Conservation (phyloP, 768 basidiomycete genomes). For the Pholiota conissans region DNA sequence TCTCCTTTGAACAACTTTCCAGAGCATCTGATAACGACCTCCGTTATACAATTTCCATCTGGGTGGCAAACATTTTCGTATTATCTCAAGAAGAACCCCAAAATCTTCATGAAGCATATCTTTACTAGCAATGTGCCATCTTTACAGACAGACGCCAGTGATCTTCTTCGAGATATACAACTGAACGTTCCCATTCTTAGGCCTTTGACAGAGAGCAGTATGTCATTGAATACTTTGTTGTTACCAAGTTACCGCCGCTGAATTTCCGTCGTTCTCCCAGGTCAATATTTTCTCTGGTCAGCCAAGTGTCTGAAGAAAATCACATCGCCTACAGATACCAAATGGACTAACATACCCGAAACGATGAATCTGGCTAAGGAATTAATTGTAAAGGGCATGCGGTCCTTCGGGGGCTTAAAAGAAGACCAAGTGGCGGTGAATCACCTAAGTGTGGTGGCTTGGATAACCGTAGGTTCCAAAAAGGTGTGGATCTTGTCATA, state of each 20-base stretch:
- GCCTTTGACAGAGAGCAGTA: conserved; percentile 27
- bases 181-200: conserved; percentile 29
- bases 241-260: neutral
- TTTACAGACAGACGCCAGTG: conserved; percentile 39
- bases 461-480: conserved; percentile 39
- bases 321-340: conserved; percentile 2
- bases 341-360: conserved; percentile 24
- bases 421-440: conserved; percentile 28
- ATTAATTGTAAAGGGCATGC: conserved; percentile 29
- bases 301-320: conserved; percentile 7
- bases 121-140: conserved; percentile 47
- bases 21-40: conserved; percentile 10
- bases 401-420: conserved; percentile 33
- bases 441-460: conserved; percentile 38
- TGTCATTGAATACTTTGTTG: conserved; percentile 6
- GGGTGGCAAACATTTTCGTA: conserved; percentile 37
- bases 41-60: conserved; percentile 22
- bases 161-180: conserved; percentile 41
- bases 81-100: conserved; percentile 14
- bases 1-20: conserved; percentile 33
- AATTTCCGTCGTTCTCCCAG: conserved; percentile 15
- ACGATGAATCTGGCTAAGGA: conserved; percentile 27
- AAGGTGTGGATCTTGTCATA: conserved; percentile 24
- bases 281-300: conserved; percentile 31
- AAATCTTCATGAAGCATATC: conserved; percentile 36